Percentiles rank a stretch among this genome's conserved stretches.
Conservation (phyloP, 441 rosid species). For the Pelargonium citronellum region DNA sequence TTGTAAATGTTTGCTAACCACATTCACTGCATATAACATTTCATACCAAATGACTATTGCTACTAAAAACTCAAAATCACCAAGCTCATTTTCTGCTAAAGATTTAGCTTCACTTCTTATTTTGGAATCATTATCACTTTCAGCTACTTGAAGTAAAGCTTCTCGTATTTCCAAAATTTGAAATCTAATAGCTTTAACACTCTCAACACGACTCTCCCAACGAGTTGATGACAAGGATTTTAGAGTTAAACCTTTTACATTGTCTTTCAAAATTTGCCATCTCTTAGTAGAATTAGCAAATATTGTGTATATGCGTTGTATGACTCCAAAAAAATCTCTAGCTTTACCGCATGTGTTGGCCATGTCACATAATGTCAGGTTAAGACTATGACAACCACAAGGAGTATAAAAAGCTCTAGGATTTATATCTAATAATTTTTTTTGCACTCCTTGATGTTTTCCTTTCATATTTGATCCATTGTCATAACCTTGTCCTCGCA, state of each 20-base stretch:
- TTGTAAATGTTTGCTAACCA: not conserved
- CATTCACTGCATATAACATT: not conserved
- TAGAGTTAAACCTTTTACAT: not conserved
- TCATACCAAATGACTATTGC: not conserved
- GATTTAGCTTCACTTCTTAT: not conserved
- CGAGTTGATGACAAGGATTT: not conserved
- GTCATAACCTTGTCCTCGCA: not conserved
- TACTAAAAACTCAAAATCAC: not conserved
- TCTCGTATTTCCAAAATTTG: not conserved
- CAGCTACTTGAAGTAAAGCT: not conserved
- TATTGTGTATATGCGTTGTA: not conserved
- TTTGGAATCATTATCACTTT: not conserved
- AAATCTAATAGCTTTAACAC: not conserved
- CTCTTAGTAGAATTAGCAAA: not conserved
- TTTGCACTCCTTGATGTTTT: not conserved
- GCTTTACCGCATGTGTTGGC: not conserved
- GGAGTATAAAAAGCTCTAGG: not conserved
- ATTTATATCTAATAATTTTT: not conserved
- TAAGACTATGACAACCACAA: slow-evolving; percentile 4
- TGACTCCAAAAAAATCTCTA: not conserved
- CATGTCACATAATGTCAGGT: not conserved
- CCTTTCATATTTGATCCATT: not conserved
- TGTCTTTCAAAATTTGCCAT: not conserved
- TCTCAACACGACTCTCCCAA: not conserved
- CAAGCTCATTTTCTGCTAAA: not conserved